These are phyloP conservation scores for Amylostereum areolatum DNA, from an alignment of 1,284 basidiomycete species.

Conservation along the genomic window DNA sequence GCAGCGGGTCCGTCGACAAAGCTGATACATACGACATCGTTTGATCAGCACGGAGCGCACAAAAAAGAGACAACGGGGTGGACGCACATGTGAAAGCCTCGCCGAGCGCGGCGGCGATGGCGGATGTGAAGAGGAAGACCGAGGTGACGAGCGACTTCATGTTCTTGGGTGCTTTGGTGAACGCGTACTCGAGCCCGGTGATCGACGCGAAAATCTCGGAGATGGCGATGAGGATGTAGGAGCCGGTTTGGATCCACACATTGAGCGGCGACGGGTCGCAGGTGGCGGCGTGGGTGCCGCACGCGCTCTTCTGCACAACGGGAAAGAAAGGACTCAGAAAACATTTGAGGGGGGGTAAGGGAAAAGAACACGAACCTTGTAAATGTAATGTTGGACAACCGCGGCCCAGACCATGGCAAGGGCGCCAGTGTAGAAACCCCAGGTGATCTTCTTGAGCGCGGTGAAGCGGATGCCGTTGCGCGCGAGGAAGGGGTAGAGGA, in stretches of 20 bases:
- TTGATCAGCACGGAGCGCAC: not conserved
- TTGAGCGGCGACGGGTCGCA: slow-evolving; percentile 56
- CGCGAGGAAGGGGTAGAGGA: slow-evolving; percentile 73
- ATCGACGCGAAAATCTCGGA: slow-evolving; percentile 83
- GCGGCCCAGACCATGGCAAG: slow-evolving; percentile 62
- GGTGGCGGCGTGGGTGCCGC: slow-evolving; percentile 50
- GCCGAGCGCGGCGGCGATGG: slow-evolving; percentile 58
- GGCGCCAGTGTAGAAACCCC: slow-evolving; percentile 65
- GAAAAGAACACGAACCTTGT: slow-evolving; percentile 35
- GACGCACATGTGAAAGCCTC: slow-evolving; percentile 48
- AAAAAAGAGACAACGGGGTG: not conserved
- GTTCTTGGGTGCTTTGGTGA: slow-evolving; percentile 78
- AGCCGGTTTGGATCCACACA: slow-evolving; percentile 72
- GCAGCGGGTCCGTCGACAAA: slow-evolving; percentile 43
- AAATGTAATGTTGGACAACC: slow-evolving; percentile 73
- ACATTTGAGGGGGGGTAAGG: too few relatives aligned
- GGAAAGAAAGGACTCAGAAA: not conserved
- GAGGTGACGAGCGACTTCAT: slow-evolving; percentile 79
- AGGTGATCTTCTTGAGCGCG: slow-evolving; percentile 68
- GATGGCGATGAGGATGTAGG: slow-evolving; percentile 65
- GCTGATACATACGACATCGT: slow-evolving; percentile 7
- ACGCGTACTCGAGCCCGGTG: slow-evolving; percentile 85
- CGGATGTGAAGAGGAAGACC: slow-evolving; percentile 65
- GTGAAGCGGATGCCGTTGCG: slow-evolving; percentile 62
- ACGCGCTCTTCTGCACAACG: slow-evolving; percentile 41